These are phyloP conservation scores for Boletus pseudo-olivaceus DNA, from an alignment of 768 basidiomycete species.

Conservation along the genomic window DNA sequence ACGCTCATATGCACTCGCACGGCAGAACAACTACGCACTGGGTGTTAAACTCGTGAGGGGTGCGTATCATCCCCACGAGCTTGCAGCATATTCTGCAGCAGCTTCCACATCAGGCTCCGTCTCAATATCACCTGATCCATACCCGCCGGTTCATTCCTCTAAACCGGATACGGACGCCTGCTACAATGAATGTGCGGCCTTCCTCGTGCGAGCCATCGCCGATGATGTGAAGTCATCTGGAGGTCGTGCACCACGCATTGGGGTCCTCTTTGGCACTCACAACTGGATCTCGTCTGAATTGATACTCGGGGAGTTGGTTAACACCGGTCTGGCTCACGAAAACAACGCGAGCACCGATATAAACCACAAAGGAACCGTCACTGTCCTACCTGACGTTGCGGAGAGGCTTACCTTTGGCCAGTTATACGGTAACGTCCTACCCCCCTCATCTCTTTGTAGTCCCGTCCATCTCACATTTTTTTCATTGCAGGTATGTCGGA, in stretches of 20 bases:
- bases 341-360: conserved; percentile 8
- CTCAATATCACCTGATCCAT: conserved; percentile 55
- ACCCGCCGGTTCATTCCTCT: conserved; percentile 63
- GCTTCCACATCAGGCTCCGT: conserved; percentile 15
- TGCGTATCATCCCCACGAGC: conserved; percentile 83
- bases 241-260: conserved; percentile 36
- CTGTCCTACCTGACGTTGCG: conserved; percentile 51
- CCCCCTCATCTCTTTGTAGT: background rate
- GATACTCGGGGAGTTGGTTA: conserved; percentile 59
- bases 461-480: background rate
- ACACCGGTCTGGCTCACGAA: conserved; percentile 43
- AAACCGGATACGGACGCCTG: conserved; percentile 73
- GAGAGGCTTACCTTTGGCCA: conserved; percentile 76
- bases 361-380: conserved; percentile 30
- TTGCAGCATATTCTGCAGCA: conserved; percentile 37
- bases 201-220: conserved; percentile 55
- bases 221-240: conserved; percentile 41
- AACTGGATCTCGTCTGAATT: conserved; percentile 67
- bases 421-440: conserved; percentile 61
- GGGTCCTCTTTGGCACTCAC: conserved; percentile 84
- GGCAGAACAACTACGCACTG: conserved; percentile 62
- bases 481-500: conserved; percentile 74
- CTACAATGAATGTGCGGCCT: conserved; percentile 59
- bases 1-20: conserved; percentile 63
- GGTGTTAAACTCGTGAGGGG: conserved; percentile 93